Evolutionary conservation across 139 green algal species (phyloP), one percentile per base, ranked within the genome.

Genomic region (Tetraselmis striata): DNA sequence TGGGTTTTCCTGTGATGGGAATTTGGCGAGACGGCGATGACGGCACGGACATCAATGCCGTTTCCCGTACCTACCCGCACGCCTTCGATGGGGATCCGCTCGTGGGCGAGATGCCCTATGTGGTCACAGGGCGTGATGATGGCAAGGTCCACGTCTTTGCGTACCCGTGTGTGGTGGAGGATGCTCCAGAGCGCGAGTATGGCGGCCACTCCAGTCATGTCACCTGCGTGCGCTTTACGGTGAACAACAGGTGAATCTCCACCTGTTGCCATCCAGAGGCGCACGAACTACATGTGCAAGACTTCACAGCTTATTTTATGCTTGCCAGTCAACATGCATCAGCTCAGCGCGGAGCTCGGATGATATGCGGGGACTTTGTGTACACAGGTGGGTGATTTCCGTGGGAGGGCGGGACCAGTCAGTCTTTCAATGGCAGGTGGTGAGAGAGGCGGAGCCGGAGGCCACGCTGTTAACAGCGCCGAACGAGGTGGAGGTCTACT

Each of bases 361-460:
- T n/a, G n/a, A n/a, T n/a, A n/a, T n/a, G n/a, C n/a, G n/a, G n/a
- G n/a, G n/a, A n/a, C n/a, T n/a, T n/a, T n/a, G n/a, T n/a, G n/a
- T n/a, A n/a, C 45, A 18, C 45, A 67, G 45, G 45, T 67, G 27
- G 76, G 77, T 85, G n/a, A 45, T 85, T 25, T 76, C 82, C 24
- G 58, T 82, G n/a, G 82, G 82, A 2, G 82, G 82, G 1, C 82
- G 77, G 27, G 82, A 85, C 77, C 77, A 77, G 2, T 32, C 77
- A 1, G 78, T 85, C 5, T 82, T 85, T n/a, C 82, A 85, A 45
- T 85, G 82, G 82, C 29, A 27, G 22, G 82, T 85, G 31, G 23
- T 79, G 76, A 28, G 2, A 5, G 28, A 25, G 2, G 76, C 27
- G 29, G 77, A 85, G 5, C 30, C 82, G n/a, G 77, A 59, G 77